Percentiles rank a stretch among this genome's conserved stretches.
phyloP scores from a whole-genome alignment of 768 basidiomycete genomes.

The Lentinula lateritia region DNA sequence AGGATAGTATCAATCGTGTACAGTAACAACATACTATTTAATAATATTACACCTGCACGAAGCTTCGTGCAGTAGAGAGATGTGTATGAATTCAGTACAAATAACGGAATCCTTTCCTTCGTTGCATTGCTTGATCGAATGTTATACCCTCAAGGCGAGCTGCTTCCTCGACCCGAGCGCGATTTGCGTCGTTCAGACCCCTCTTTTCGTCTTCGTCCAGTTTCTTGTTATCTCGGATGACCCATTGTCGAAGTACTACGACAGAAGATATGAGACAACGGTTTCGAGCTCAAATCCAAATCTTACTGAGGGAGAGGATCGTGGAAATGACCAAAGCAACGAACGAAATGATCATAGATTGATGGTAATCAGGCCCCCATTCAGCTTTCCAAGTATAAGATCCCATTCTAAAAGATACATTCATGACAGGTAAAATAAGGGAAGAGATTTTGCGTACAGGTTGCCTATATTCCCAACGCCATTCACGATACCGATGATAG shows the following conservation, averaged over 20 bases:
- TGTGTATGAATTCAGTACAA: constrained; percentile 23
- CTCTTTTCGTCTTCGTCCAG: constrained; percentile 29
- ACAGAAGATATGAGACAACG: neutral
- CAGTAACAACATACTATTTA: neutral
- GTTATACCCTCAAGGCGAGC: constrained; percentile 39
- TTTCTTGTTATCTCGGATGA: constrained; percentile 32
- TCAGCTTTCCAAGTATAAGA: constrained; percentile 55
- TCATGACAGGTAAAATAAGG: neutral
- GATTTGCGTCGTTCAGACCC: constrained; percentile 22
- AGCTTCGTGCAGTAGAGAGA: neutral
- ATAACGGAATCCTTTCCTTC: constrained; percentile 38
- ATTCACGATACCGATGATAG: constrained; percentile 59
- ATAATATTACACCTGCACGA: neutral
- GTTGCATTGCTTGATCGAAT: constrained; percentile 35
- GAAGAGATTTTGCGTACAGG: constrained; percentile 33
- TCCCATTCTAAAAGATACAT: constrained; percentile 37
- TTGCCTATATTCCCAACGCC: constrained; percentile 52
- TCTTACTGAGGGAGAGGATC: constrained; percentile 19
- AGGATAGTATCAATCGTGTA: neutral
- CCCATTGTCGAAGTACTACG: constrained; percentile 16
- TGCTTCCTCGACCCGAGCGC: constrained; percentile 38
- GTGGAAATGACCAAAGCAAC: constrained; percentile 23
- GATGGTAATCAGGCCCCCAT: constrained; percentile 63
- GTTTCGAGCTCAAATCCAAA: neutral
- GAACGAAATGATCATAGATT: constrained; percentile 49